Base-by-base conservation (phyloP, 495 filamentous ascomycete species). In the Aspergillus panamensis region DNA sequence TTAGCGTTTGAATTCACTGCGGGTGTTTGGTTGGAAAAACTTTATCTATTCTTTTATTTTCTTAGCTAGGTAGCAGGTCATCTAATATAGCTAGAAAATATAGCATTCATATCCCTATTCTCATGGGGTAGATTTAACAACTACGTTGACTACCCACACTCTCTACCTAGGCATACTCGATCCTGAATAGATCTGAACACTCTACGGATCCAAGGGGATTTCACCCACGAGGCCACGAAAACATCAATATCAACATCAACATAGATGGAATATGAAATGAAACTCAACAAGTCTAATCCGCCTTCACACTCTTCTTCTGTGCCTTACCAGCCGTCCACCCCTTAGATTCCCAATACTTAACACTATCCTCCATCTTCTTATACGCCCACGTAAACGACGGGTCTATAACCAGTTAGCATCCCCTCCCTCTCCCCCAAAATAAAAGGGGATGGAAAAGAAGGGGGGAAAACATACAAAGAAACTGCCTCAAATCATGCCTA, bases 401-500 rank as follows among this genome's bases (percentile, higher is more conserved):
- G 45, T 75, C 72, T 75, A 54, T 13, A 39, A 39, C 35, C 35
- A 39, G 10, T 25, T 25, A 39, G 3, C 35, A 39, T 13, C 3
- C 3, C 14, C 3, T n/a, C 8, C 35, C 35, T 3, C 35, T 8
- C 3, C 8, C 12, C 12, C 39, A 32, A 17, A 9, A 30, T 31
- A 25, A 21, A 44, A 29, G n/a, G 19, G 32, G n/a, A n/a, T n/a
- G n/a, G n/a, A n/a, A 44, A 30, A 16, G 7, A 32, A 33, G 19
- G 42, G 14, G 8, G 43, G 45, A 43, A 39, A 54, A 63, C 64
- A 21, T 40, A 66, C 64, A 75, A 33, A 73, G 58, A 65, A 90
- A 89, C 16, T 84, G 86, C 31, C 86, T 71, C 31, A 86, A 63
- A 66, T 92, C 88, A 56, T 83, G 88, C 35, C 86, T 69, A 62